phyloP scores from a whole-genome alignment of 106 monocot species.

The Xerophyta viscosa region DNA sequence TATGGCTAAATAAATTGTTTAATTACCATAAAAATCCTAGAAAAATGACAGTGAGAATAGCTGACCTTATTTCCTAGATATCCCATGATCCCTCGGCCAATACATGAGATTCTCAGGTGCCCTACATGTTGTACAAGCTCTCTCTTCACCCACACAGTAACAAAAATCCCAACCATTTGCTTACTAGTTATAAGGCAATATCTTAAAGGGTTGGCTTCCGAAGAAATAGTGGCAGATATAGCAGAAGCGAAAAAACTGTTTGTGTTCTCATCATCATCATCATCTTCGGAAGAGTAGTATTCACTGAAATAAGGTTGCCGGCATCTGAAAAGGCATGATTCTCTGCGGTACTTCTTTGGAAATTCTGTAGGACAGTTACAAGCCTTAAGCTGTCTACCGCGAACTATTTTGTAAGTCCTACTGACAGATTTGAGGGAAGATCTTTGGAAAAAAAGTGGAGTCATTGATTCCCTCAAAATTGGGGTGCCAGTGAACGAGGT shows the following conservation, averaged over 20 bases:
- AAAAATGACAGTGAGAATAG: too few species aligned
- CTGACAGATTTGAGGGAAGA: conserved; percentile 45
- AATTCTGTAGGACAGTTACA: conserved; percentile 63
- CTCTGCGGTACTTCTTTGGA: conserved; percentile 22
- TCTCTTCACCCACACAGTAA: conserved; percentile 53
- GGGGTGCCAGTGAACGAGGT: not conserved
- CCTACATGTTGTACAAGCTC: conserved; percentile 56
- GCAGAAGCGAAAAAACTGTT: conserved; percentile 9
- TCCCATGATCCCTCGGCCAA: conserved; percentile 65
- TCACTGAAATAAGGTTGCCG: conserved; percentile 12
- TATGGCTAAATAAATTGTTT: not conserved
- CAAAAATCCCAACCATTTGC: conserved; percentile 78
- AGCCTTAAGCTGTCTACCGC: conserved; percentile 30
- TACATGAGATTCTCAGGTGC: conserved; percentile 46
- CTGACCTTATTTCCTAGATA: conserved; percentile 81
- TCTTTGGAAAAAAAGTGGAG: conserved; percentile 44
- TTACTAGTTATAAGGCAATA: conserved; percentile 64
- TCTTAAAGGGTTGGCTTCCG: conserved; percentile 15
- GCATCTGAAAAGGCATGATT: conserved; percentile 41
- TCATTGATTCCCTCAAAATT: conserved; percentile 6
- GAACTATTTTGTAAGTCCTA: conserved; percentile 31
- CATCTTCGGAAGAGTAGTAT: conserved; percentile 19
- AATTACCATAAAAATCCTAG: too few species aligned
- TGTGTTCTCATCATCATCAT: conserved; percentile 27
- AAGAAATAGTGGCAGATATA: conserved; percentile 4